These are phyloP conservation scores for Colletotrichum ledebouriae DNA, from an alignment of 2,329 filamentous ascomycete species.

Conservation along the genomic window DNA sequence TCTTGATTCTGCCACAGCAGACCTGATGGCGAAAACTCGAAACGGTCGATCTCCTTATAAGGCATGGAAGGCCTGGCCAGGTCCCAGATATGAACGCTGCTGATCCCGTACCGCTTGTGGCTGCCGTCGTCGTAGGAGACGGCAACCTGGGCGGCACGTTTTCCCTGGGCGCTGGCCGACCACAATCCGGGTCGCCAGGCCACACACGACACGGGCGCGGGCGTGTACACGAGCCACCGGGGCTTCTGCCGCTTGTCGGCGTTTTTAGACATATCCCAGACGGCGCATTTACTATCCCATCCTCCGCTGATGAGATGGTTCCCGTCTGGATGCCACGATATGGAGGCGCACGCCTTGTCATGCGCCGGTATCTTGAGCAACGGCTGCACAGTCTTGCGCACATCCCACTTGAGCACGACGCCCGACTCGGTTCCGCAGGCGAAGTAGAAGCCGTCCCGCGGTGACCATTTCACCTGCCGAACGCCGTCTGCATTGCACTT, in stretches of 20 bases:
- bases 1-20: constrained; percentile 76
- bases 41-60: constrained; percentile 74
- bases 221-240: constrained; percentile 71
- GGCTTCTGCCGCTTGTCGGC: constrained; percentile 75
- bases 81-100: constrained; percentile 76
- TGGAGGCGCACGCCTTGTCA: constrained; percentile 69
- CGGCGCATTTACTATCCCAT: constrained; percentile 71
- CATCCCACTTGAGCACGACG: constrained; percentile 74
- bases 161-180: constrained; percentile 73
- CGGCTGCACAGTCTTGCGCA: constrained; percentile 66
- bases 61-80: constrained; percentile 76
- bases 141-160: constrained; percentile 72
- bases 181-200: constrained; percentile 75
- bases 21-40: constrained; percentile 68
- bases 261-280: constrained; percentile 73
- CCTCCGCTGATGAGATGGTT: constrained; percentile 75
- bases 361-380: constrained; percentile 72
- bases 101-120: constrained; percentile 67
- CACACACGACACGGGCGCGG: constrained; percentile 70
- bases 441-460: constrained; percentile 71
- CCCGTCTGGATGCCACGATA: constrained; percentile 78
- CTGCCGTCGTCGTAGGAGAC: constrained; percentile 72
- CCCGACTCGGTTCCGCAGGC: constrained; percentile 75
- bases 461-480: constrained; percentile 75
- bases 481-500: constrained; percentile 69